Percentiles rank a stretch among this genome's conserved stretches.
Conservation (phyloP, 495 filamentous ascomycete species). For the Venustampulla echinocandica region DNA sequence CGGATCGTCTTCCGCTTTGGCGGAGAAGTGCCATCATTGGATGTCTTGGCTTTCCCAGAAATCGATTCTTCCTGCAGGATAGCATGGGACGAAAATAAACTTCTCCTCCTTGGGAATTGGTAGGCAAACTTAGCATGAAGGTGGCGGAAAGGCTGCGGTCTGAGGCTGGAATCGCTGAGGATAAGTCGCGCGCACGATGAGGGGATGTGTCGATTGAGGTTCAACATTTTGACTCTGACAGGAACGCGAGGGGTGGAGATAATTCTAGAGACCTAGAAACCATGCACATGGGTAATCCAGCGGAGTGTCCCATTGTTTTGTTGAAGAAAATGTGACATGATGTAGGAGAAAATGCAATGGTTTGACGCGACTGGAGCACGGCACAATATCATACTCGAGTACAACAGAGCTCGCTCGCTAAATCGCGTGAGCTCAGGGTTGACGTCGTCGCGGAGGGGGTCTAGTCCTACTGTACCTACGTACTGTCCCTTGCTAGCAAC, state of each 20-base stretch:
- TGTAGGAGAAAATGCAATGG: too few relatives aligned
- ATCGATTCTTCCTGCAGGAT: slow-evolving; percentile 31
- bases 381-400: too few relatives aligned
- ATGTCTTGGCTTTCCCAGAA: slow-evolving; percentile 14
- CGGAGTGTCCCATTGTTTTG: too few relatives aligned
- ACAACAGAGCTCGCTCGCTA: too few relatives aligned
- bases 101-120: slow-evolving; percentile 31
- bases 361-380: too few relatives aligned
- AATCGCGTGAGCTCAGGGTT: too few relatives aligned
- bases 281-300: too few relatives aligned
- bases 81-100: slow-evolving; percentile 45
- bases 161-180: slow-evolving; percentile 2
- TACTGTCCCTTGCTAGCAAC: slow-evolving; percentile 2
- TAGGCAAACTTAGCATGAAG: slow-evolving; percentile 34
- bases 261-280: too few relatives aligned
- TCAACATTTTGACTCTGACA: slow-evolving; percentile 7
- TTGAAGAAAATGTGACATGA: too few relatives aligned
- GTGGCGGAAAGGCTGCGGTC: slow-evolving; percentile 13
- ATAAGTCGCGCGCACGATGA: slow-evolving; percentile 2
- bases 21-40: slow-evolving; percentile 26
- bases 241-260: too few relatives aligned
- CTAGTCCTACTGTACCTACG: neutral
- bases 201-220: slow-evolving; percentile 10
- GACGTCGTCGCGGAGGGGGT: too few relatives aligned
- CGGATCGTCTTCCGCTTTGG: slow-evolving; percentile 38